Conservation (phyloP, 1,139 yeast genomes). For the Blastobotrys proliferans region DNA sequence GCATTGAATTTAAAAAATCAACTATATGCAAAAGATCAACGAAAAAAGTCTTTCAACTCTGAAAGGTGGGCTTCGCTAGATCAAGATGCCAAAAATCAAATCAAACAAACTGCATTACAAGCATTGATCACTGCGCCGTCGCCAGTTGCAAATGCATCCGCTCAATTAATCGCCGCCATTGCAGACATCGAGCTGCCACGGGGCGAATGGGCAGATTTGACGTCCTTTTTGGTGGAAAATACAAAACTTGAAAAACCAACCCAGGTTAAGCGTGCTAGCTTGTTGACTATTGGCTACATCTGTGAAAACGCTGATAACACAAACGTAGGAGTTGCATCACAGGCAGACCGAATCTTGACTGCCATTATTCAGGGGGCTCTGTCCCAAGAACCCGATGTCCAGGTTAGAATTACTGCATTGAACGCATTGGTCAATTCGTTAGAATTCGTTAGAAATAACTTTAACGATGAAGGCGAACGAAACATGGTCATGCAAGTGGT, state of each 20-base stretch:
- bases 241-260: slow-evolving; percentile 76
- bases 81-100: slow-evolving; percentile 50
- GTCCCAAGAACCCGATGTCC: slow-evolving; percentile 64
- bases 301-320: slow-evolving; percentile 92
- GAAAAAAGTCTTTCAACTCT: slow-evolving; percentile 29
- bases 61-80: slow-evolving; percentile 61
- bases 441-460: slow-evolving; percentile 82
- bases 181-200: slow-evolving; percentile 92
- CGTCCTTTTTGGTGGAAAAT: slow-evolving; percentile 76
- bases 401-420: slow-evolving; percentile 84
- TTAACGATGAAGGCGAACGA: slow-evolving; percentile 90
- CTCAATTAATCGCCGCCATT: slow-evolving; percentile 93
- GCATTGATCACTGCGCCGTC: slow-evolving; percentile 65
- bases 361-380: slow-evolving; percentile 98
- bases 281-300: slow-evolving; percentile 88
- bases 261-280: slow-evolving; percentile 77
- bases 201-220: slow-evolving; percentile 82
- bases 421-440: slow-evolving; percentile 88
- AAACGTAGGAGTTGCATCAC: slow-evolving; percentile 72
- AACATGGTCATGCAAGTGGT: slow-evolving; percentile 98
- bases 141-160: slow-evolving; percentile 82
- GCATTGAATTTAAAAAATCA: slow-evolving; percentile 86
- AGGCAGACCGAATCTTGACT: slow-evolving; percentile 87
- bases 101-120: slow-evolving; percentile 57
- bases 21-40: slow-evolving; percentile 61